A percentile compares a stretch with the other conserved stretches of the same genome.
Conservation (phyloP, 2,329 filamentous ascomycete species). For the Diaporthe caulivora region DNA sequence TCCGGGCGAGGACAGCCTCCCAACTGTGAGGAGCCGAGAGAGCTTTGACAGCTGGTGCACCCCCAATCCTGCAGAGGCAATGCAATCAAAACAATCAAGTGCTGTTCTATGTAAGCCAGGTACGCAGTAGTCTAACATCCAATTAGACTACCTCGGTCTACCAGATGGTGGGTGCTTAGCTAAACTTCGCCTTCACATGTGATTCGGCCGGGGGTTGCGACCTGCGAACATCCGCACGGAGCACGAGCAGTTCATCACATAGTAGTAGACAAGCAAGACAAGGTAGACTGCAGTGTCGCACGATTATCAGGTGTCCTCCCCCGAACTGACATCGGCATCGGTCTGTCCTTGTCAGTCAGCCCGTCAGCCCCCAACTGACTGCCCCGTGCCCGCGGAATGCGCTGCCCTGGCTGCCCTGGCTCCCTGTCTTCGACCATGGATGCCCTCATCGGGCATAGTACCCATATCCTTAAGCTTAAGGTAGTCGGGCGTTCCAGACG, state of each 20-base stretch:
- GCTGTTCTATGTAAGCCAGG: no score
- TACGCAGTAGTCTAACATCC: no score
- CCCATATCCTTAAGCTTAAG: background rate
- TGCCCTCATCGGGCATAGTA: conserved; percentile 20
- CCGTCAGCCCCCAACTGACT: background rate
- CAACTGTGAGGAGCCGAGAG: background rate
- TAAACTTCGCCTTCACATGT: conserved; percentile 17
- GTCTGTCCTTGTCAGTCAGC: background rate
- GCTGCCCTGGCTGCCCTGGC: background rate
- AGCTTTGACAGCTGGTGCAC: background rate
- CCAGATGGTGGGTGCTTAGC: background rate
- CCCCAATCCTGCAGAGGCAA: background rate
- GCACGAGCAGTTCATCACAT: background rate
- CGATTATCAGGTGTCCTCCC: background rate
- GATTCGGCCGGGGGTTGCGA: background rate
- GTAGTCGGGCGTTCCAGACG: conserved; percentile 5
- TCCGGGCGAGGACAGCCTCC: background rate
- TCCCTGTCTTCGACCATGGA: conserved; percentile 21
- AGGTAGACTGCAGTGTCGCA: background rate
- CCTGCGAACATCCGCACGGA: background rate
- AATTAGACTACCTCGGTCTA: no score
- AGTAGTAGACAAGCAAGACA: no score
- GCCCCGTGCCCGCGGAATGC: conserved; percentile 17
- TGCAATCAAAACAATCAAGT: background rate
- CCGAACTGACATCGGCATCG: background rate